Evolutionary conservation across 192 early-diverging fungal genomes (phyloP), one percentile per base, ranked within the genome.

Genomic region (Rhizoclosmatium globosum): DNA sequence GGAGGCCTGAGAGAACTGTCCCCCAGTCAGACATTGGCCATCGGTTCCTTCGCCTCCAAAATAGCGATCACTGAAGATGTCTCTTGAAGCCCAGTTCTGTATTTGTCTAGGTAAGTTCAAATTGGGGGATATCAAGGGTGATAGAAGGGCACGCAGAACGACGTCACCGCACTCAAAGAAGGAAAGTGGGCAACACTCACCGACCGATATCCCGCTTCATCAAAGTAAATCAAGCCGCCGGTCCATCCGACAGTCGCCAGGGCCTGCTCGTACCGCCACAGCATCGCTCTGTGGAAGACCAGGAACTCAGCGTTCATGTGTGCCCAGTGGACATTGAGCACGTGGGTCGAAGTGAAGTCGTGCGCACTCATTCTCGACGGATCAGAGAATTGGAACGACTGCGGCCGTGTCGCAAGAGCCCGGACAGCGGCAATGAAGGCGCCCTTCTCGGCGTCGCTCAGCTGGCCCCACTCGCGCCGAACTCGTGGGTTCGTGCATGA

Each of bases 261-360:
- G 4, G 73, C 73, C 42, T 42, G 31, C 60, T 75, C 73, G 23
- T 41, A 75, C 4, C 43, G n/a, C 42, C 56, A 53, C 39, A 75
- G 31, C 73, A 75, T 75, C n/a, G 41, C 73, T 3, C 73, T 11
- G 73, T 75, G 73, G 59, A 60, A 75, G 60, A 64, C 59, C 19
- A 19, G 42, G 38, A 75, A 75, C 41, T 64, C 23, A 38, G 73
- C 73, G 60, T 64, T 64, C 19, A 57, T 59, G 47, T 75, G 73
- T 38, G 73, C 73, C 61, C 61, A 64, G 61, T 64, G 61, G n/a
- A 21, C 61, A 23, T 64, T 64, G n/a, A 7, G 31, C 15, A 57
- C 71, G n/a, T 75, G 46, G 53, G 73, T 75, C 15, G 60, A 4
- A 3, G 59, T 57, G 58, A 75, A 75, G 47, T 75, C 73, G 4